Conservation (phyloP, 805 yeast genomes). For the Candida incommunis region DNA sequence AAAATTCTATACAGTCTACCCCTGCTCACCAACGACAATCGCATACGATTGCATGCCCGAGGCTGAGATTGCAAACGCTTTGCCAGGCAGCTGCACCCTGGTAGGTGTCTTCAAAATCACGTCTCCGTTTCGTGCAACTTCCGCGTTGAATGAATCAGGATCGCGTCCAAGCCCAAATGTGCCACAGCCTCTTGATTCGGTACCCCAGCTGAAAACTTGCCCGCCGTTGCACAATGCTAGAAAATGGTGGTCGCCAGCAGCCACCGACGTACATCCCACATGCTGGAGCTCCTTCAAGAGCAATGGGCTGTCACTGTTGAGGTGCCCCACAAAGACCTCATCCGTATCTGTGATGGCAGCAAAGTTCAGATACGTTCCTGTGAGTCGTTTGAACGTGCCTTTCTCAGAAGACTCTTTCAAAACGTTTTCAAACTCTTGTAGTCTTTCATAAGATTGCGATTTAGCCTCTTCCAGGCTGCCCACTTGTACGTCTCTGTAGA, state of each 20-base stretch:
- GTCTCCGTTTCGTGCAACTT: not conserved
- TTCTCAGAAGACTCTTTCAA: not conserved
- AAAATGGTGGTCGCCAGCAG: slow-evolving; percentile 1
- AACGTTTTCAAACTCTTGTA: not conserved
- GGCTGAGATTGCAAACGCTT: not conserved
- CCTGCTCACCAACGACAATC: not conserved
- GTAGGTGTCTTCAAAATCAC: not conserved
- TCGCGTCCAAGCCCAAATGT: not conserved
- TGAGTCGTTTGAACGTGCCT: not conserved
- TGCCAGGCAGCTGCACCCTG: not conserved
- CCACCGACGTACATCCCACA: not conserved
- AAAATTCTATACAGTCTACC: not conserved
- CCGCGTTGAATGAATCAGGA: not conserved
- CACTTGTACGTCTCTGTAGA: not conserved
- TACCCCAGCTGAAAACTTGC: not conserved
- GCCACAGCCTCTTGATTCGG: not conserved
- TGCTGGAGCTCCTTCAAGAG: not conserved
- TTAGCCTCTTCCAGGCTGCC: not conserved
- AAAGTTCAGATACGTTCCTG: not conserved
- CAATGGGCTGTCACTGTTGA: not conserved
- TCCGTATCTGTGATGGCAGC: not conserved
- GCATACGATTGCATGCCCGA: not conserved
- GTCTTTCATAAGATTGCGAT: not conserved
- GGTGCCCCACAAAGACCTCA: not conserved
- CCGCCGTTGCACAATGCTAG: not conserved